Evolutionary conservation across 2,329 filamentous ascomycete genomes (phyloP), one percentile per base, ranked within the genome.

Genomic region (Thielaviopsis populi): DNA sequence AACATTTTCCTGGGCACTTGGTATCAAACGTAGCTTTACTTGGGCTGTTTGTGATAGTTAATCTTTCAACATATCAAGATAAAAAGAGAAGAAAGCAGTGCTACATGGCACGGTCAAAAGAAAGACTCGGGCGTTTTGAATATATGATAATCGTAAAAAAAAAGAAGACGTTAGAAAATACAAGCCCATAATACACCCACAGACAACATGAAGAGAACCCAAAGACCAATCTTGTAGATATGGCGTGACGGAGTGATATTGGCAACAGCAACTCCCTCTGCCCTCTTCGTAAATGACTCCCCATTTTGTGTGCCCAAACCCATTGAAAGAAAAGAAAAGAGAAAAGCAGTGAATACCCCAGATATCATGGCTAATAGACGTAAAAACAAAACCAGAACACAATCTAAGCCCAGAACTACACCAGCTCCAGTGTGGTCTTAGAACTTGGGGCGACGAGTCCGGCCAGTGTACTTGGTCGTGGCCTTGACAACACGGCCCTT

Each of bases 401-500:
- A 40, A 22, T n/a, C 7, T 19, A 24, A 30, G 46, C 40, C 22
- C 59, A 43, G 59, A 15, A n/a, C 58, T 27, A 22, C 41, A 60
- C 27, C 50, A 19, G 30, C 40, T 24, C 50, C 50, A 30, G 13
- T 54, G 13, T 19, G 7, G 24, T 54, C 19, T 68, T 74, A 96
- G 73, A 95, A 96, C 40, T 84, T 84, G 63, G 86, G 78, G 65
- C 88, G 83, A 74, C 94, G 83, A 78, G 91, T 96, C 70, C 94
- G 80, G 37, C 92, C 94, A 0, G 92, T 97, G 73, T 96, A 99
- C 75, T 95, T 97, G 61, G 89, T 95, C 64, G 82, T 90, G 1
- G 85, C 77, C 79, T 97, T 97, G 69, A 97, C 92, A 33, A 97
- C 82, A 78, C 94, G 96, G 56, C 94, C 94, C 75, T 96, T 96